These are phyloP conservation scores for Colletotrichum theobromicola DNA, from an alignment of 2,329 filamentous ascomycete genomes.

Conservation along the genomic window DNA sequence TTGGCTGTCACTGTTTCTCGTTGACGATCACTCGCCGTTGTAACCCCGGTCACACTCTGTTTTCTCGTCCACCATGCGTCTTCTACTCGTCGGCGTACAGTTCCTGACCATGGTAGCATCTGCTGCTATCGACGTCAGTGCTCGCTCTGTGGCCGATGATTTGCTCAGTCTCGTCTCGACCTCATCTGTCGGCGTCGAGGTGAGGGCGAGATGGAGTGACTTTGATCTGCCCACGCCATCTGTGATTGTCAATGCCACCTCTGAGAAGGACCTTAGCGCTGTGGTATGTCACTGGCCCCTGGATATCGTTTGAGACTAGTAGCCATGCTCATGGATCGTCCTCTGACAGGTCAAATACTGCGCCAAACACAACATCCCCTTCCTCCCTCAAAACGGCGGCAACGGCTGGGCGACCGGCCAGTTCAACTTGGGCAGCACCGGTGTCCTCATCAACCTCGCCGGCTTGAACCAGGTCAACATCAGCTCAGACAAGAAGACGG, in stretches of 20 bases:
- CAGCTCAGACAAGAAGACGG: conserved; percentile 18
- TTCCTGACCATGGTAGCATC: conserved; percentile 7
- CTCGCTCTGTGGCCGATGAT: not conserved
- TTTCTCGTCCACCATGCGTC: not conserved
- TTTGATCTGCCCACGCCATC: conserved; percentile 22
- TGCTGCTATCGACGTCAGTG: not conserved
- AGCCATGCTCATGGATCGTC: not conserved
- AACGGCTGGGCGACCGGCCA: conserved; percentile 19
- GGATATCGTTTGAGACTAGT: not conserved
- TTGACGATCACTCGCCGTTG: not conserved
- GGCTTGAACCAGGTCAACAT: conserved; percentile 24
- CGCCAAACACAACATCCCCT: not conserved
- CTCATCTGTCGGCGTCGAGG: not conserved
- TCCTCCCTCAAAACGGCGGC: conserved; percentile 22
- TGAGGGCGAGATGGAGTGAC: conserved; percentile 22
- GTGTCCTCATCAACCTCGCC: conserved; percentile 28
- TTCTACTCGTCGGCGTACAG: conserved; percentile 3
- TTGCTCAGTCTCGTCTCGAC: not conserved
- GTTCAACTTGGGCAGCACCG: conserved; percentile 16
- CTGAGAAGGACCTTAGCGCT: conserved; percentile 22
- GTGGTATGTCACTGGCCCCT: not conserved
- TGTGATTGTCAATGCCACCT: conserved; percentile 21
- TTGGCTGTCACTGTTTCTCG: not conserved
- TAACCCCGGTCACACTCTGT: not conserved
- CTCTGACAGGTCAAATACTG: conserved; percentile 13